Evolutionary conservation across 805 yeast genomes (phyloP).

Genomic region (Yamadazyma sp.): DNA sequence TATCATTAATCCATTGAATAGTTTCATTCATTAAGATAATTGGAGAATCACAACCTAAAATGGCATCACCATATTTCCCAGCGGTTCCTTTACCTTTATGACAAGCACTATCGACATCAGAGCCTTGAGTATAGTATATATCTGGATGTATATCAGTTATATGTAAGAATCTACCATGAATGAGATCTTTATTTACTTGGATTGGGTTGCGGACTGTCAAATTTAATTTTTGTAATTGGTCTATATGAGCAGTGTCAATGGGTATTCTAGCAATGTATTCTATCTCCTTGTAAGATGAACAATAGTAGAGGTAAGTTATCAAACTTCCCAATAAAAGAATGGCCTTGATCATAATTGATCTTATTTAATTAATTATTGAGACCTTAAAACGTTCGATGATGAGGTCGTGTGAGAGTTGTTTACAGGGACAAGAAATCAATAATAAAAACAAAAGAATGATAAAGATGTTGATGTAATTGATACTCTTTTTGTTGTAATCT

Average conservation of each 20-base stretch:
- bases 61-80: constrained; percentile 70
- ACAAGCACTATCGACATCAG: constrained; percentile 47
- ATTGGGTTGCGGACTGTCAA: constrained; percentile 34
- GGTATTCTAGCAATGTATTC: not conserved
- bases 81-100: constrained; percentile 58
- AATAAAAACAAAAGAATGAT: too few species aligned
- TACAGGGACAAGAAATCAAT: too few species aligned
- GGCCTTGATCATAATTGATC: constrained; percentile 7
- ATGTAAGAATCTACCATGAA: constrained; percentile 81
- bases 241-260: constrained; percentile 1
- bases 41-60: constrained; percentile 78
- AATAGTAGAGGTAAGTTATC: constrained; percentile 10
- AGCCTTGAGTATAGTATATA: constrained; percentile 54
- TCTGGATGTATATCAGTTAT: constrained; percentile 88
- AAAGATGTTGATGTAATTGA: too few species aligned
- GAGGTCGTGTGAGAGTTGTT: too few species aligned
- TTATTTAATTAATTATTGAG: too few species aligned
- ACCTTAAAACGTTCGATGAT: too few species aligned
- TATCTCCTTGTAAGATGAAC: constrained; percentile 4
- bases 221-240: constrained; percentile 16
- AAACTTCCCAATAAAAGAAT: constrained; percentile 3
- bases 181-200: constrained; percentile 22
- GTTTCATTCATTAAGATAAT: constrained; percentile 58
- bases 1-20: constrained; percentile 60
- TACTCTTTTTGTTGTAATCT: too few species aligned